Percentiles rank a stretch among this genome's conserved stretches.
Evolutionary conservation across 1,139 yeast genomes (phyloP).

Genomic region (Blastobotrys persicus): DNA sequence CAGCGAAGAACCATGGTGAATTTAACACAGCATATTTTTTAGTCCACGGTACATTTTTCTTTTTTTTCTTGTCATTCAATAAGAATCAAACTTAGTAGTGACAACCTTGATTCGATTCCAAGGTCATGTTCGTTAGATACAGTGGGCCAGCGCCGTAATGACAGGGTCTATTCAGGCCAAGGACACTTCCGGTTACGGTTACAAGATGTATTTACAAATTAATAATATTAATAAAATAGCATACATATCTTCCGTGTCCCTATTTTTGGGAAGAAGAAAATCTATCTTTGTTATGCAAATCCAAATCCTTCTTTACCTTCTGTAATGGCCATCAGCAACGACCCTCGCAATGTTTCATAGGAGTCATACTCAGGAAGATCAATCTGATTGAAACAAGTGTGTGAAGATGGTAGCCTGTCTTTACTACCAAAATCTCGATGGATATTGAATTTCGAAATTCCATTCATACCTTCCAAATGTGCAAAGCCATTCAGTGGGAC

Average conservation of each 20-base stretch:
- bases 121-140: no score
- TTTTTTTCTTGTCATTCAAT: no score
- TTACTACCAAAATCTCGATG: slow-evolving; percentile 86
- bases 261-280: no score
- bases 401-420: slow-evolving; percentile 90
- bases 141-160: no score
- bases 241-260: slow-evolving; percentile 1
- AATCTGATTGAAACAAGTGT: slow-evolving; percentile 93
- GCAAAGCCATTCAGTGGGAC: slow-evolving; percentile 95
- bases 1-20: no score
- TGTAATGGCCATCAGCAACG: slow-evolving; percentile 78
- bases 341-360: slow-evolving; percentile 79
- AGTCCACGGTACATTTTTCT: no score
- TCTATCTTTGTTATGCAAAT: slow-evolving; percentile 49
- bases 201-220: neutral
- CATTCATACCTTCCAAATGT: slow-evolving; percentile 85
- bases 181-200: no score
- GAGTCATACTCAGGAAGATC: slow-evolving; percentile 92
- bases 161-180: no score
- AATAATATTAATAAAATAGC: slow-evolving; percentile 4
- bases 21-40: no score
- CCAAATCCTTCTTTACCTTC: slow-evolving; percentile 99
- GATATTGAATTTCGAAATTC: slow-evolving; percentile 81
- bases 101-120: no score
- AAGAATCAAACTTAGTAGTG: no score